A percentile compares a stretch with the other conserved stretches of the same genome.
Conservation (phyloP, 139 green algal genomes). For the Auxenochlorella protothecoides region DNA sequence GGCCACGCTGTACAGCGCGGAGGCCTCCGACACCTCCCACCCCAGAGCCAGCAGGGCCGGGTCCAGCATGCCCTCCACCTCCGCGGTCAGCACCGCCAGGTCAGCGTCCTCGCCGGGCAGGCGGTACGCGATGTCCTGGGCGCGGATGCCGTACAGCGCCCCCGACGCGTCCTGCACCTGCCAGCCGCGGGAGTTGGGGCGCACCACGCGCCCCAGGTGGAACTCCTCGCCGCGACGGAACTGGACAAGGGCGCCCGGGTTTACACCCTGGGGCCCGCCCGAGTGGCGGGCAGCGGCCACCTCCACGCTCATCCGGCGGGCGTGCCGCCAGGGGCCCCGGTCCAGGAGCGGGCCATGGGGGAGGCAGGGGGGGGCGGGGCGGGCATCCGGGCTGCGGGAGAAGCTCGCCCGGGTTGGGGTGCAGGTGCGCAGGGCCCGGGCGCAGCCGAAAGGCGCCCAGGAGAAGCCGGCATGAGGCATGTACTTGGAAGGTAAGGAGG, state of each 20-base stretch:
- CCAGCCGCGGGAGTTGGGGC: conserved; percentile 3
- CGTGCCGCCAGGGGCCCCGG: too few species aligned
- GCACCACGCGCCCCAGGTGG: conserved; percentile 7
- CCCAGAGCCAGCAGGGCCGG: conserved; percentile 9
- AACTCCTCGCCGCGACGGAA: conserved; percentile 5
- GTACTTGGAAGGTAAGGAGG: too few species aligned
- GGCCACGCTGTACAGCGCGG: conserved; percentile 13
- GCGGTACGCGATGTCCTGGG: background rate
- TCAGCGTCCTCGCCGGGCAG: background rate
- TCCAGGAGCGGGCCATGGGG: too few species aligned
- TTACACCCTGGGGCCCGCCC: background rate
- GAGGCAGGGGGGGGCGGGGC: too few species aligned
- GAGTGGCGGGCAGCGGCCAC: background rate
- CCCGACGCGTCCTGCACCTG: conserved; percentile 3
- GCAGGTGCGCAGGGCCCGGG: too few species aligned
- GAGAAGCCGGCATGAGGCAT: too few species aligned
- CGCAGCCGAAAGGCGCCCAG: too few species aligned
- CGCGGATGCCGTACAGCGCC: conserved; percentile 5
- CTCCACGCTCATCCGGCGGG: background rate
- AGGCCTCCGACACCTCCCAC: conserved; percentile 15
- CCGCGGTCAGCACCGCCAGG: background rate
- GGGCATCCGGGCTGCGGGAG: too few species aligned
- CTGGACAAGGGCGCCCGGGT: conserved; percentile 5
- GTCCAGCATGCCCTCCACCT: background rate
- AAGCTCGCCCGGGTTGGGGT: too few species aligned